Conservation (phyloP, 2,329 filamentous ascomycete species). For the Phialophora macrospora region DNA sequence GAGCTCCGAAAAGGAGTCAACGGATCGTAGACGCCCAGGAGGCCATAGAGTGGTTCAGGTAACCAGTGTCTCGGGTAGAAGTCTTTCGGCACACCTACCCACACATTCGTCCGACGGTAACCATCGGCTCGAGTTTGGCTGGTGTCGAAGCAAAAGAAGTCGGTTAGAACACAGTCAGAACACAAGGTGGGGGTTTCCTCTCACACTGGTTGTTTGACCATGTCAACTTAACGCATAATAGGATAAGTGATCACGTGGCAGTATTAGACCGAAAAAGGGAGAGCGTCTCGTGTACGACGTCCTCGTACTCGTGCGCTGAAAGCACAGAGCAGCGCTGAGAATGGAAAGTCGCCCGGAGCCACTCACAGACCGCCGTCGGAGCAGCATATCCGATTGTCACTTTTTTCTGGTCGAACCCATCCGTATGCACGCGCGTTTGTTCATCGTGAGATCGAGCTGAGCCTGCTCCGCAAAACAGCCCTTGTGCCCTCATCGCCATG, state of each 20-base stretch:
- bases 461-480: neutral
- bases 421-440: conserved; percentile 9
- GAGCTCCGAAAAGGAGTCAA: neutral
- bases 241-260: neutral
- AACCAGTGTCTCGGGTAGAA: conserved; percentile 19
- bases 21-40: neutral
- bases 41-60: conserved; percentile 1
- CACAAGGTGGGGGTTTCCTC: conserved; percentile 4
- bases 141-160: neutral
- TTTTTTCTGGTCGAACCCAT: conserved; percentile 8
- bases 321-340: neutral
- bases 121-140: neutral
- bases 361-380: conserved; percentile 4
- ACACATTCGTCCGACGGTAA: conserved; percentile 2
- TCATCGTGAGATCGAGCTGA: neutral
- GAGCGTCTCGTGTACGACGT: too few species aligned
- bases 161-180: neutral
- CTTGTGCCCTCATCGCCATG: conserved; percentile 41
- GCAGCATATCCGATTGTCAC: conserved; percentile 16
- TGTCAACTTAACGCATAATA: neutral
- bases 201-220: neutral
- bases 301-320: neutral
- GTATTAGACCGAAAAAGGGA: neutral
- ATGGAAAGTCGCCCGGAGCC: conserved; percentile 12
- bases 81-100: conserved; percentile 2